Percentiles rank a stretch among this genome's conserved stretches.
Evolutionary conservation across 129 eudicot genomes (phyloP).

Genomic region (Chrysanthemum lavandulifolium): DNA sequence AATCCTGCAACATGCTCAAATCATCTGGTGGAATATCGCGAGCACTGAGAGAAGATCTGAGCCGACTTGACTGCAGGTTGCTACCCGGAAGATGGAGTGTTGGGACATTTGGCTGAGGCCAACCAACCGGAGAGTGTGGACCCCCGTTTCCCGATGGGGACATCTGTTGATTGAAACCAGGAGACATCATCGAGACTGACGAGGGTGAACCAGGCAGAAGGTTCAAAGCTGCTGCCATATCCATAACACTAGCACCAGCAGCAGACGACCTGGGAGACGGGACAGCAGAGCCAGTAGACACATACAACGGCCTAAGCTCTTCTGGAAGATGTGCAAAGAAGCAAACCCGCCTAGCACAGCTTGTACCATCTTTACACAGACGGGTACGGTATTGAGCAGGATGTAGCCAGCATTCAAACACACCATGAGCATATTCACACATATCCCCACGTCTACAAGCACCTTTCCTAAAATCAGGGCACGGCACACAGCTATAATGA

Average conservation of each 20-base stretch:
- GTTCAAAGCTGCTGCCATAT: slow-evolving; percentile 84
- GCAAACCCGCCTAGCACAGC: slow-evolving; percentile 79
- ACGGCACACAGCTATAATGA: slow-evolving; percentile 91
- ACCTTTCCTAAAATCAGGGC: slow-evolving; percentile 86
- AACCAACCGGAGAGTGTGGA: slow-evolving; percentile 48
- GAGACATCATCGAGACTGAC: slow-evolving; percentile 66
- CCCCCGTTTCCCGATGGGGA: slow-evolving; percentile 56
- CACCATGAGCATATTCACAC: slow-evolving; percentile 96
- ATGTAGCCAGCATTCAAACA: slow-evolving; percentile 95
- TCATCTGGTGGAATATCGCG: slow-evolving; percentile 81
- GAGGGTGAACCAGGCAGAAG: slow-evolving; percentile 92
- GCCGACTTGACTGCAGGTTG: slow-evolving; percentile 82
- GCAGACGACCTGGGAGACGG: slow-evolving; percentile 77
- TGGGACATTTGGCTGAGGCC: slow-evolving; percentile 92
- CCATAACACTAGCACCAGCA: slow-evolving; percentile 64
- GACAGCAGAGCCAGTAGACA: slow-evolving; percentile 87
- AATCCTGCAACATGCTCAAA: slow-evolving; percentile 56
- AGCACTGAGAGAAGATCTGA: slow-evolving; percentile 86
- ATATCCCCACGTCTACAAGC: slow-evolving; percentile 88
- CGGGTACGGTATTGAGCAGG: slow-evolving; percentile 91
- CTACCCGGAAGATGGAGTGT: slow-evolving; percentile 87
- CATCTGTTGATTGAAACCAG: slow-evolving; percentile 70
- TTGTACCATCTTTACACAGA: slow-evolving; percentile 76
- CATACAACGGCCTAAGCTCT: slow-evolving; percentile 78
- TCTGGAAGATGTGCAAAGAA: slow-evolving; percentile 78